Evolutionary conservation across 2,329 filamentous ascomycete species (phyloP).

Genomic region (Periconia macrospinosa): DNA sequence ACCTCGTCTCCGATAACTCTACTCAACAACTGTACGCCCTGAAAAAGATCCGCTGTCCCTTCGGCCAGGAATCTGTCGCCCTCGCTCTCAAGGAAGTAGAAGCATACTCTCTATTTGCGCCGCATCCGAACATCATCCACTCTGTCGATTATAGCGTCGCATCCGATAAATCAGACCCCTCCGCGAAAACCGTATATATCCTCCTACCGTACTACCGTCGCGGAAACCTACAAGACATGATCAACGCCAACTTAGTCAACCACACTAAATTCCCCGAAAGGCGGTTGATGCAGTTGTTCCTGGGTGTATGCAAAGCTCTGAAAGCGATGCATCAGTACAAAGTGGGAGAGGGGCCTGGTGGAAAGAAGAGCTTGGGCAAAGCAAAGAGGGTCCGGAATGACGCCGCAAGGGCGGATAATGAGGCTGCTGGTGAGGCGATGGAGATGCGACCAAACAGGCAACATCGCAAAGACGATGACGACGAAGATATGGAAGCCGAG

Average conservation of each 20-base stretch:
- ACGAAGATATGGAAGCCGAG: constrained; percentile 75
- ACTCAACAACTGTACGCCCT: constrained; percentile 86
- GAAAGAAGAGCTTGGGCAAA: constrained; percentile 53
- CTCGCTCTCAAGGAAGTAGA: constrained; percentile 97
- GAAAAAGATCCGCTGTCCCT: constrained; percentile 98
- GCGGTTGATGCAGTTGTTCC: constrained; percentile 83
- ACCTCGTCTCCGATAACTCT: constrained; percentile 90
- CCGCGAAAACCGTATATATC: constrained; percentile 93
- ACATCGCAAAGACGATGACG: constrained; percentile 57
- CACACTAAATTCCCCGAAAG: constrained; percentile 87
- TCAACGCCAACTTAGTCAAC: constrained; percentile 98
- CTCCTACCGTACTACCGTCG: constrained; percentile 92
- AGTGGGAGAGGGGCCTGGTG: constrained; percentile 60
- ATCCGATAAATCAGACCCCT: constrained; percentile 67
- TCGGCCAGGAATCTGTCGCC: constrained; percentile 92
- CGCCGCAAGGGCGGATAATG: constrained; percentile 57
- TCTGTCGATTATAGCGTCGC: constrained; percentile 81
- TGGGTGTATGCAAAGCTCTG: constrained; percentile 87
- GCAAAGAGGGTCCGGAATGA: constrained; percentile 59
- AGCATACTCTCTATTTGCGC: constrained; percentile 87
- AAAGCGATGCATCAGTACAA: constrained; percentile 90
- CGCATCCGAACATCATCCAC: constrained; percentile 83
- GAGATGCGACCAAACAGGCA: constrained; percentile 47
- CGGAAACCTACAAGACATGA: constrained; percentile 95
- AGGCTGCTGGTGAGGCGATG: constrained; percentile 45